These are phyloP conservation scores for Choiromyces venosus DNA, from an alignment of 495 filamentous ascomycete species.

Conservation along the genomic window DNA sequence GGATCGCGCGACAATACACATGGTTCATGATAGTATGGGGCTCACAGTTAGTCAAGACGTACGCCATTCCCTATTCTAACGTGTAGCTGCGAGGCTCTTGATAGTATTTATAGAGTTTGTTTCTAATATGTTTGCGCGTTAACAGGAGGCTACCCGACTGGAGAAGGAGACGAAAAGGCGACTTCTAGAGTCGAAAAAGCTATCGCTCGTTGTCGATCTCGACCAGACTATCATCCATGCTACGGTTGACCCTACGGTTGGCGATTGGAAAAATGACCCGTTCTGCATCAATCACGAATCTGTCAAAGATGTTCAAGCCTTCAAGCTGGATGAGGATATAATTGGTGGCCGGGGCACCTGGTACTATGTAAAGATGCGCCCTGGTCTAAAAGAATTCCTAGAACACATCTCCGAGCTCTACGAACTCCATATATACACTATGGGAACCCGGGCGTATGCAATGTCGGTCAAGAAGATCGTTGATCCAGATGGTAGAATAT, in stretches of 20 bases:
- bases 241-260: constrained; percentile 91
- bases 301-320: constrained; percentile 76
- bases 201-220: constrained; percentile 92
- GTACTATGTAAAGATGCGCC: constrained; percentile 99
- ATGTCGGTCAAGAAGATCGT: constrained; percentile 86
- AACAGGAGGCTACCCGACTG: constrained; percentile 64
- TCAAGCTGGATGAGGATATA: constrained; percentile 70
- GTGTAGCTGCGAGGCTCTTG: not conserved
- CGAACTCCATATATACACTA: constrained; percentile 97
- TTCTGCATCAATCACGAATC: constrained; percentile 86
- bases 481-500: constrained; percentile 81
- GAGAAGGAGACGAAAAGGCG: constrained; percentile 82
- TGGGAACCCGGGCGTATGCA: constrained; percentile 95
- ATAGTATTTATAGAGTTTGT: constrained; percentile 4
- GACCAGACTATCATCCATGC: constrained; percentile 99
- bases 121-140: constrained; percentile 11
- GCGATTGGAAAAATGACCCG: constrained; percentile 85
- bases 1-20: constrained; percentile 81
- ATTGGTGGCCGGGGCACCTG: constrained; percentile 52
- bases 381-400: constrained; percentile 78
- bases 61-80: constrained; percentile 5
- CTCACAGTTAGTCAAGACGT: constrained; percentile 55
- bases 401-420: constrained; percentile 72
- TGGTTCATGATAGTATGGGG: constrained; percentile 81
- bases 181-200: constrained; percentile 68